These are phyloP conservation scores for Chiua virens DNA, from an alignment of 768 basidiomycete genomes.

Conservation along the genomic window DNA sequence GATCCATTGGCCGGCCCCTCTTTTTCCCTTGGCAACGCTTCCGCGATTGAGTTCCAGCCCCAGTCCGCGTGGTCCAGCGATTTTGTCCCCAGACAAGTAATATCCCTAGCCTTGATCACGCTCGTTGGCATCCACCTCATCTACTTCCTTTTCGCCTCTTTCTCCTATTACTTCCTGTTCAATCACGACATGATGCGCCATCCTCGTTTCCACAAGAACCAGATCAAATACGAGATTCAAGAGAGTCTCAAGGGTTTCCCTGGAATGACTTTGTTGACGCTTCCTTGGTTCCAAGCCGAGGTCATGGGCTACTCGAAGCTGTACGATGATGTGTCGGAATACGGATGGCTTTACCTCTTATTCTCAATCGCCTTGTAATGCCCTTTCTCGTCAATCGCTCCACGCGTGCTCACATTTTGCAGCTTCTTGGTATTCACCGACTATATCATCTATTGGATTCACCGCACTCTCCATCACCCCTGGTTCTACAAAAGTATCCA, in stretches of 20 bases:
- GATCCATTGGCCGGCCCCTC: conserved; percentile 41
- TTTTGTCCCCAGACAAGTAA: conserved; percentile 72
- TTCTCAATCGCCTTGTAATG: conserved; percentile 70
- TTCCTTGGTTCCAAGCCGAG: conserved; percentile 94
- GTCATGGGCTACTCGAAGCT: conserved; percentile 80
- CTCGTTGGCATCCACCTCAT: conserved; percentile 78
- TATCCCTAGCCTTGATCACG: conserved; percentile 72
- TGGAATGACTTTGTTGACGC: conserved; percentile 74
- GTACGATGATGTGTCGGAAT: conserved; percentile 77
- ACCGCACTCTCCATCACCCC: conserved; percentile 85
- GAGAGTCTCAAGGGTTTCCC: conserved; percentile 78
- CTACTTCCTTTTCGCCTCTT: conserved; percentile 85
- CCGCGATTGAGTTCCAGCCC: conserved; percentile 36
- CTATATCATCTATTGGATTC: conserved; percentile 95
- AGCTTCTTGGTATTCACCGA: conserved; percentile 89
- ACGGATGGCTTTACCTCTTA: conserved; percentile 72
- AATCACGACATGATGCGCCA: conserved; percentile 95
- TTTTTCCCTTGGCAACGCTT: conserved; percentile 37
- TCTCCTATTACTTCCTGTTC: conserved; percentile 86
- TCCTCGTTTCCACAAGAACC: conserved; percentile 89
- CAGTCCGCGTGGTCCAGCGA: conserved; percentile 85
- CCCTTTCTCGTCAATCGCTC: not conserved
- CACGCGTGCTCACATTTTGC: not conserved
- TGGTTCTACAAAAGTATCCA: conserved; percentile 86
- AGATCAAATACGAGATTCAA: conserved; percentile 79